Conservation (phyloP, 176 grass and related monocot genomes). For the Eragrostis nindensis region DNA sequence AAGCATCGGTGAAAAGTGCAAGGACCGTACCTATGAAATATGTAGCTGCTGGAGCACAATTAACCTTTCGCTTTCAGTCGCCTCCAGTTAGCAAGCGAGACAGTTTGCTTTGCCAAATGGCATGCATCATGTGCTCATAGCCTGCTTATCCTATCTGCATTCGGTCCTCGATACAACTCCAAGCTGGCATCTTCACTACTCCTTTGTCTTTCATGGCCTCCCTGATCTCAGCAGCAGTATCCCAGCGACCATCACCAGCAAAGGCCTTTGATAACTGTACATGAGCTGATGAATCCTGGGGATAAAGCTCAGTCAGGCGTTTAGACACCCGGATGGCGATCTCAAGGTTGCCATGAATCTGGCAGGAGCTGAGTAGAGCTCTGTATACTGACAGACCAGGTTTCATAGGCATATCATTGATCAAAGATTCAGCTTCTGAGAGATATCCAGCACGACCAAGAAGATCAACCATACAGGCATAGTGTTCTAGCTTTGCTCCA, state of each 20-base stretch:
- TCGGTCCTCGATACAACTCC: slow-evolving; percentile 37
- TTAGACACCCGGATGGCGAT: slow-evolving; percentile 11
- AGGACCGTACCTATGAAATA: neutral
- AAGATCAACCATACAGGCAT: slow-evolving; percentile 49
- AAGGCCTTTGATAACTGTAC: slow-evolving; percentile 53
- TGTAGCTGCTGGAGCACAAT: neutral
- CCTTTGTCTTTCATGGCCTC: slow-evolving; percentile 33
- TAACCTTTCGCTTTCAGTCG: neutral
- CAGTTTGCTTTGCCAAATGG: neutral
- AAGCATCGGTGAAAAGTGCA: neutral
- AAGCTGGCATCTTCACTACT: slow-evolving; percentile 36
- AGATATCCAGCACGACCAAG: slow-evolving; percentile 53
- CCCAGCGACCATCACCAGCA: slow-evolving; percentile 45
- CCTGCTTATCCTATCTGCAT: neutral
- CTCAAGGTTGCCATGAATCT: slow-evolving; percentile 49
- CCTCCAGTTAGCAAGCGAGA: neutral
- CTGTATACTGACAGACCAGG: slow-evolving; percentile 41
- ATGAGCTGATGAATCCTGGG: slow-evolving; percentile 45
- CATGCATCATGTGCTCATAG: neutral
- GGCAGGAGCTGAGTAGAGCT: slow-evolving; percentile 43
- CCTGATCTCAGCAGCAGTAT: slow-evolving; percentile 39
- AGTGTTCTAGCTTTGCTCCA: slow-evolving; percentile 40
- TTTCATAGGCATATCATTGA: slow-evolving; percentile 42
- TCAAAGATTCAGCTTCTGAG: slow-evolving; percentile 42
- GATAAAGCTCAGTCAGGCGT: slow-evolving; percentile 36